Evolutionary conservation across 345 rosid genomes (phyloP), one percentile per base, ranked within the genome.

Genomic region (Boechera stricta): DNA sequence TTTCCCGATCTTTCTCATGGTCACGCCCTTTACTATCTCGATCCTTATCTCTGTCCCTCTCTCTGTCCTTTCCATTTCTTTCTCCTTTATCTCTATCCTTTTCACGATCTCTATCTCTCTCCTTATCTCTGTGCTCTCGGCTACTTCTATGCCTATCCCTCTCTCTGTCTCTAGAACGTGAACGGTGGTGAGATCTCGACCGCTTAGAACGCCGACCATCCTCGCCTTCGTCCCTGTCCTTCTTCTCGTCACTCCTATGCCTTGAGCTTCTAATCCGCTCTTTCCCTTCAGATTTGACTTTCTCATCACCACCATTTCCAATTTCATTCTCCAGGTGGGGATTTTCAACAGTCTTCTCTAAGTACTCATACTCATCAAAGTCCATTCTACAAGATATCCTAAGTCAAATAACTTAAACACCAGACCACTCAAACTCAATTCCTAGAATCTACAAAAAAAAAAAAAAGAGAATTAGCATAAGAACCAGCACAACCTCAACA

Each of bases 301-400:
- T 57, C 82, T 77, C 80, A 73, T 75, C 84, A 53, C 82, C 75
- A 11, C 92, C 97, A 80, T 89, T 94, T 4, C 52, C 85, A 77
- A 71, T 49, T 69, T 84, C 94, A 67, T 80, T 85, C 54, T 74
- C 76, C 2, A 77, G 73, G 63, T 85, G 87, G 6, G 91, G 89
- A 72, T 90, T 92, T 47, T 95, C 99, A 80, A 95, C 98, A 0
- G 83, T 85, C 74, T 88, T 90, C 87, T 95, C 99, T 75, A 92
- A 75, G 84, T 95, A 95, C 38, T 95, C 98, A 61, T 92, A 92
- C 87, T 92, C 99, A 80, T 95, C 99, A 75, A 91, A 94, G 64
- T 94, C 98, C 96, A 91, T 90, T 39, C 56, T 69, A 57, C 24
- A 55, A 53, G 52, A 56, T 57, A 45, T 51, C 76, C 77, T 44